Base-by-base conservation (phyloP, 31 red algal species). In the Odonthalia washingtoniensis region DNA sequence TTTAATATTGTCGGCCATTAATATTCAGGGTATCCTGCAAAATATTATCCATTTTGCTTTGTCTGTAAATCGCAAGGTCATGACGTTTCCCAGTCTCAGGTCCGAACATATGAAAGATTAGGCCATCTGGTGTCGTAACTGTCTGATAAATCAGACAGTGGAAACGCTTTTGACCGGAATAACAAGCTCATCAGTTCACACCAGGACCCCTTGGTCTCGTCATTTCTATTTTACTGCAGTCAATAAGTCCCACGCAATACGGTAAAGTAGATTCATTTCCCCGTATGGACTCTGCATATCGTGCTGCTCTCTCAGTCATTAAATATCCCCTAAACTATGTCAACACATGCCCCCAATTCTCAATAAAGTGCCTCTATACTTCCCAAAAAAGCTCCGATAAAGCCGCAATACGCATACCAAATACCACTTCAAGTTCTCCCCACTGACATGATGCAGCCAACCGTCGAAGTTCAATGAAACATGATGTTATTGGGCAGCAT, bases 341-440 rank as follows among this genome's bases (percentile, higher is more conserved):
- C 32, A 0, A 69, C 3, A 40, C 26, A 83, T 28, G 21, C 80
- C 5, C 38, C 35, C 6, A 26, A 27, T 18, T 36, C 9, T 57
- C 33, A 27, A 12, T 66, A 31, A 66, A 83, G 6, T 16, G 4
- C 21, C 40, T 61, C 37, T 33, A 0, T 16, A 66, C 32, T 40
- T 83, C 0, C n/a, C 80, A 83, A 49, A 83, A 83, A 6, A 83
- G 31, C 32, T 83, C 80, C 62, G n/a, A n/a, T 14, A 70, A 5
- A 21, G 38, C 35, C 24, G 21, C 0, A 24, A 34, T 4, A 70
- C 0, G 5, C 60, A 83, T 68, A 18, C 60, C 80, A 57, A 69
- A 83, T 4, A 14, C 40, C 4, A 21, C 17, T 39, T 69, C 62
- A 27, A 83, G n/a, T 17, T 0, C 80, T 4, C 5, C 31, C 80